Percentiles rank a stretch among this genome's conserved stretches.
These are phyloP conservation scores for Cercospora janseana DNA, from an alignment of 2,329 filamentous ascomycete species.

Conservation along the genomic window DNA sequence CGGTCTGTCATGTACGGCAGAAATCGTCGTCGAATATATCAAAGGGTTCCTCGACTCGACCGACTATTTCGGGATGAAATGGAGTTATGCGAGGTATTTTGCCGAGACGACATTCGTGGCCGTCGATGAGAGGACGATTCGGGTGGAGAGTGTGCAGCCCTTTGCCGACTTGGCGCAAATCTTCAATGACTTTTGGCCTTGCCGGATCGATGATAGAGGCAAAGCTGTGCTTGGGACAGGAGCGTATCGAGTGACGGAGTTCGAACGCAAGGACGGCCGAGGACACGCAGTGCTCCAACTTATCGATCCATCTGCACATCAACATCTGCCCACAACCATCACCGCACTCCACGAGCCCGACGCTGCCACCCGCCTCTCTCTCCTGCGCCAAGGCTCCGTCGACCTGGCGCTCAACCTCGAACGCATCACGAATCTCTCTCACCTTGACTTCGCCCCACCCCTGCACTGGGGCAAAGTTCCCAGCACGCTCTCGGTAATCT, in stretches of 20 bases:
- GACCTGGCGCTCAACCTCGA: constrained; percentile 17
- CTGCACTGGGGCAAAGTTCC: constrained; percentile 12
- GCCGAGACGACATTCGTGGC: constrained; percentile 10
- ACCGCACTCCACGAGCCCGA: constrained; percentile 15
- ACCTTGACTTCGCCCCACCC: constrained; percentile 9
- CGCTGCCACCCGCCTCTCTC: constrained; percentile 11
- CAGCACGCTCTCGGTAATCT: constrained; percentile 15
- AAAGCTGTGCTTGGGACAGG: constrained; percentile 16
- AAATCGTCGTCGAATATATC: constrained; percentile 10
- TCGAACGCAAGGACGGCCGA: constrained; percentile 11
- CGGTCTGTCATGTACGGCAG: constrained; percentile 9
- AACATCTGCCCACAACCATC: constrained; percentile 3
- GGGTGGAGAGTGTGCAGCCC: constrained; percentile 7
- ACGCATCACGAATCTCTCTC: constrained; percentile 8
- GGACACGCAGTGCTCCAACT: constrained; percentile 13
- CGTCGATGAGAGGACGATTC: constrained; percentile 7
- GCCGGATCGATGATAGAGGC: constrained; percentile 7
- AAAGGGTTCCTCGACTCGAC: constrained; percentile 12
- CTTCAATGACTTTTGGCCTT: constrained; percentile 20
- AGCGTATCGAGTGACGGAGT: constrained; percentile 12
- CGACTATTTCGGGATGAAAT: constrained; percentile 20
- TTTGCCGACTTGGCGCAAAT: constrained; percentile 12
- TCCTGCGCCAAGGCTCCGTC: constrained; percentile 2
- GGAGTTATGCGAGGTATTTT: constrained; percentile 18
- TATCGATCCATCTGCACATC: background rate